Evolutionary conservation across 2,329 filamentous ascomycete species (phyloP).

Genomic region (Westerdykella aurantiaca): DNA sequence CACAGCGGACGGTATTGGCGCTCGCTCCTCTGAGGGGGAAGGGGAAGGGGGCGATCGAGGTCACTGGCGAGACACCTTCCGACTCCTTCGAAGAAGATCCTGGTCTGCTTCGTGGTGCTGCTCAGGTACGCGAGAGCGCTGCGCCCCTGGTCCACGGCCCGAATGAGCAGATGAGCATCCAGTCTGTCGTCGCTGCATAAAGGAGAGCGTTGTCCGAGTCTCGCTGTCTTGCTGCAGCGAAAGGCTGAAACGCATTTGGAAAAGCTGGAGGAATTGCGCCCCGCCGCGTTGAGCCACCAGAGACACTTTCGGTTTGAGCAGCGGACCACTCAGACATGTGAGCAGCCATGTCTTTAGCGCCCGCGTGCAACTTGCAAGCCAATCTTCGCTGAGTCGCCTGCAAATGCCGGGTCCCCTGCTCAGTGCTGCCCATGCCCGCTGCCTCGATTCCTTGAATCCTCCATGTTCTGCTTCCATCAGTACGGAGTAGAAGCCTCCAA

Average conservation of each 20-base stretch:
- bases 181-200: slow-evolving; percentile 31
- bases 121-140: slow-evolving; percentile 22
- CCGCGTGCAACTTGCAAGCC: slow-evolving; percentile 18
- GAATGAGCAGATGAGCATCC: slow-evolving; percentile 7
- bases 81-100: background rate
- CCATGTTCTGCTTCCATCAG: slow-evolving; percentile 16
- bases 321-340: slow-evolving; percentile 28
- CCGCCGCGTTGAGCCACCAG: slow-evolving; percentile 26
- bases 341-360: slow-evolving; percentile 32
- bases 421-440: too few species aligned
- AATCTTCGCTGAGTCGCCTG: slow-evolving; percentile 27
- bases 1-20: too few species aligned
- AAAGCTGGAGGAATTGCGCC: slow-evolving; percentile 25
- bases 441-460: too few species aligned
- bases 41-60: too few species aligned
- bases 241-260: slow-evolving; percentile 34
- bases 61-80: background rate
- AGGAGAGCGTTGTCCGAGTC: slow-evolving; percentile 19
- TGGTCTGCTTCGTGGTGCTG: slow-evolving; percentile 5
- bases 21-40: too few species aligned
- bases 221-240: slow-evolving; percentile 10
- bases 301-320: slow-evolving; percentile 31
- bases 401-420: slow-evolving; percentile 3
- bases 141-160: slow-evolving; percentile 8
- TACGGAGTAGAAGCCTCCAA: background rate